These are phyloP conservation scores for Microascus cirrosus DNA, from an alignment of 2,329 filamentous ascomycete genomes.

Conservation along the genomic window DNA sequence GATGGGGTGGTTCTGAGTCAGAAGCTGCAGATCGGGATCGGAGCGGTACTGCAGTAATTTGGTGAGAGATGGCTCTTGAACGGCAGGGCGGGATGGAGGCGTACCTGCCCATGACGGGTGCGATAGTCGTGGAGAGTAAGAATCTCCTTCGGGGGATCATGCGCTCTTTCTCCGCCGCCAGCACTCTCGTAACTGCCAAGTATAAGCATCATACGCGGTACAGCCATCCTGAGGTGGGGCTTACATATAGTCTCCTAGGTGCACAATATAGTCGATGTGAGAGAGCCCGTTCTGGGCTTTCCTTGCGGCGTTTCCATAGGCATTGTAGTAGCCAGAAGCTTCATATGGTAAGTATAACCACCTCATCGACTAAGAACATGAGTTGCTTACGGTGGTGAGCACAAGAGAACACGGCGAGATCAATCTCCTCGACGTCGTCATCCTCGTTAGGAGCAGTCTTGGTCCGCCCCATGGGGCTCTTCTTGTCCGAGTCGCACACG, in stretches of 20 bases:
- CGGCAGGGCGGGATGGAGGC: not conserved
- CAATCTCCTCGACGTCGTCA: conserved; percentile 45
- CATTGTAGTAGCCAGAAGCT: conserved; percentile 32
- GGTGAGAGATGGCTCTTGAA: conserved; percentile 6
- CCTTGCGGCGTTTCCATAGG: conserved; percentile 45
- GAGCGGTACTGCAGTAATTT: conserved; percentile 29
- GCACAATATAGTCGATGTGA: conserved; percentile 47
- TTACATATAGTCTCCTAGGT: conserved; percentile 47
- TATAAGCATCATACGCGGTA: too few relatives aligned
- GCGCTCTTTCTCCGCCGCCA: conserved; percentile 15
- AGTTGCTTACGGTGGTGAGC: conserved; percentile 39
- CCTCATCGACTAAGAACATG: too few relatives aligned
- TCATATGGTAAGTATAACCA: too few relatives aligned
- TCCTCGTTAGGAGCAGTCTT: conserved; percentile 54
- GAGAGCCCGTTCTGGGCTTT: conserved; percentile 26
- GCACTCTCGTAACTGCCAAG: conserved; percentile 41
- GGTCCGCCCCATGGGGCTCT: conserved; percentile 53
- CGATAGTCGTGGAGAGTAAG: conserved; percentile 30
- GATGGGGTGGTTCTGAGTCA: too few relatives aligned
- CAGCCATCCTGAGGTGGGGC: too few relatives aligned
- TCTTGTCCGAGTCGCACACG: conserved; percentile 51
- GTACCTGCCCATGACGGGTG: conserved; percentile 23
- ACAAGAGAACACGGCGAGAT: conserved; percentile 61
- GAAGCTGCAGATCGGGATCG: conserved; percentile 27
- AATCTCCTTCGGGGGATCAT: conserved; percentile 15